A percentile compares a stretch with the other conserved stretches of the same genome.
These are phyloP conservation scores for Hordeum marinum DNA, from an alignment of 176 grass and related monocot genomes.

Conservation along the genomic window DNA sequence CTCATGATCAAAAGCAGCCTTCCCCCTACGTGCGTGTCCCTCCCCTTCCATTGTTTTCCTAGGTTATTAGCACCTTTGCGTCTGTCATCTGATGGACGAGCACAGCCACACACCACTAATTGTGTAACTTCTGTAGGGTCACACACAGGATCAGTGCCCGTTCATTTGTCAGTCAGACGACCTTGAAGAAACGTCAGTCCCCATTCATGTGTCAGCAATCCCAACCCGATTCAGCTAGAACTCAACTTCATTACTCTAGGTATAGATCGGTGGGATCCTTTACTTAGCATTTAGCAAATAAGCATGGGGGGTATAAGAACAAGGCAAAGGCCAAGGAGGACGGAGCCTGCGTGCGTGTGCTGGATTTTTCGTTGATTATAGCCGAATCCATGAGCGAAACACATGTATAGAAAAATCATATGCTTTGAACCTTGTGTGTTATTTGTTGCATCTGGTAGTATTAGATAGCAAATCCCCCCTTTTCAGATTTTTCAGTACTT, in stretches of 20 bases:
- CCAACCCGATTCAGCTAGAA: conserved; percentile 4
- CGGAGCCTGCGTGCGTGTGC: not conserved
- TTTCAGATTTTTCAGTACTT: not conserved
- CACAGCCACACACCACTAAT: not conserved
- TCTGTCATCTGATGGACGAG: conserved; percentile 22
- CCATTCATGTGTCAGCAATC: not conserved
- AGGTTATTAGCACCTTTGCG: not conserved
- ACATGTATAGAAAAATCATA: not conserved
- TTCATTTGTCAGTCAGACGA: not conserved
- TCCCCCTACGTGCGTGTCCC: not conserved
- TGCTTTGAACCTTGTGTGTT: not conserved
- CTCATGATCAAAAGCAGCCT: not conserved
- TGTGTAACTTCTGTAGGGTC: not conserved
- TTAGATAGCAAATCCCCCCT: not conserved
- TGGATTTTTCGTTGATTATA: not conserved
- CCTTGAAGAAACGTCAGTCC: not conserved
- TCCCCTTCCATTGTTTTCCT: not conserved
- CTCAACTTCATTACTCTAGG: not conserved
- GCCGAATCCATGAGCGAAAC: not conserved
- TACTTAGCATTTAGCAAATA: not conserved
- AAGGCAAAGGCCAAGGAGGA: not conserved
- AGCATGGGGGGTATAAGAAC: not conserved
- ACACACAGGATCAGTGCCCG: not conserved
- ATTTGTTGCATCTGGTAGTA: not conserved
- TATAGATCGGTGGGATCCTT: not conserved